phyloP scores from a whole-genome alignment of 176 grass and related monocot genomes.

The Bonia amplexicaulis region DNA sequence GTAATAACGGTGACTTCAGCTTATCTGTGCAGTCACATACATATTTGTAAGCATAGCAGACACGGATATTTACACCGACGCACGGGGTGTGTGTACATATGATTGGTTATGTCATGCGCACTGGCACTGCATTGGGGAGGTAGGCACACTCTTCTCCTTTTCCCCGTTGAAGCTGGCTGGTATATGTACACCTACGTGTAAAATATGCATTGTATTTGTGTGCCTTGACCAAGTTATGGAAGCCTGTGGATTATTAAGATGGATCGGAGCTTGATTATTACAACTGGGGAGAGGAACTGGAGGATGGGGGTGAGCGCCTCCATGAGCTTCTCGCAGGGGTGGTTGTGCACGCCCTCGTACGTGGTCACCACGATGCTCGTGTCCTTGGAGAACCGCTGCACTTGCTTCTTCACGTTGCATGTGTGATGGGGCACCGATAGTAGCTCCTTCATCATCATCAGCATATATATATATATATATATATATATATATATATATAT shows the following conservation, averaged over 20 bases:
- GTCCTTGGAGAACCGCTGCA: conserved; percentile 82
- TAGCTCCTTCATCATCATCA: conserved; percentile 57
- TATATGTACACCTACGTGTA: neutral
- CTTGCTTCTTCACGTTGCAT: conserved; percentile 92
- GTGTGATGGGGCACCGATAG: conserved; percentile 83
- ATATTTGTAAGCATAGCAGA: neutral
- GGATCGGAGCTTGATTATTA: neutral
- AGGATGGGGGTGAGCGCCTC: conserved; percentile 69
- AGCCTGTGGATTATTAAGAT: neutral
- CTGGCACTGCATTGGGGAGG: neutral
- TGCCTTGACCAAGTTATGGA: neutral
- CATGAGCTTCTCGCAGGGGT: conserved; percentile 91
- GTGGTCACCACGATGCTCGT: conserved; percentile 83
- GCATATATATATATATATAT: too few relatives aligned
- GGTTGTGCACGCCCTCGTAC: conserved; percentile 90
- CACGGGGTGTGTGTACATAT: neutral
- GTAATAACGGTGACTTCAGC: neutral
- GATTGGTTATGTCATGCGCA: neutral
- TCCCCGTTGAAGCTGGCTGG: neutral
- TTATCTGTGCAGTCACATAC: neutral
- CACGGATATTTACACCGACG: neutral
- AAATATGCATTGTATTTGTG: neutral
- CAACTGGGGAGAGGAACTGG: conserved; percentile 69
- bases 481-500: too few relatives aligned
- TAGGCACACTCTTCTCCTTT: conserved; percentile 39